phyloP scores from a whole-genome alignment of 495 filamentous ascomycete genomes.

The Jackrogersella minutella region DNA sequence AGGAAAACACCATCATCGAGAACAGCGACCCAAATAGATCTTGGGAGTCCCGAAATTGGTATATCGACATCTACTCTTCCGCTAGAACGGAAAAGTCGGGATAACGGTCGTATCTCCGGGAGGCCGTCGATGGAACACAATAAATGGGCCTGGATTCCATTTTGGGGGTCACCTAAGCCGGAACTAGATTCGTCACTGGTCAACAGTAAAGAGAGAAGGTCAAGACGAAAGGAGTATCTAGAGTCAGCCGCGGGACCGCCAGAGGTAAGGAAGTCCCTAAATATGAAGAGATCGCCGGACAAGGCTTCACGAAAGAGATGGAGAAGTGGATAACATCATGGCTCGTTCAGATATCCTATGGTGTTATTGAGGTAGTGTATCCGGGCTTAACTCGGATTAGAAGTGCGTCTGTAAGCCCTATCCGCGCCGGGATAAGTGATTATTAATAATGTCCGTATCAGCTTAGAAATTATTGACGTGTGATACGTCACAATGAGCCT shows the following conservation, averaged over 20 bases:
- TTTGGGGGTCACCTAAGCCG: slow-evolving; percentile 15
- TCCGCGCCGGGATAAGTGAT: neutral
- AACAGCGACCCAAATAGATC: slow-evolving; percentile 12
- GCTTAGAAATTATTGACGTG: too few species aligned
- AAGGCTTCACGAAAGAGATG: slow-evolving; percentile 14
- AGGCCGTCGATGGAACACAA: slow-evolving; percentile 8
- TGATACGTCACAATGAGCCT: too few species aligned
- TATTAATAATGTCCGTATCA: neutral
- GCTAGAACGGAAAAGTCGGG: neutral
- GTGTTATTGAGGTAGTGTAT: neutral
- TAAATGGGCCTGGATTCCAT: slow-evolving; percentile 18
- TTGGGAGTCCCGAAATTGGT: neutral
- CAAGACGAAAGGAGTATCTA: neutral
- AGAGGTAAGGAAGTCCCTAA: neutral
- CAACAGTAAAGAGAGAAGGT: neutral
- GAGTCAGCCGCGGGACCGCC: neutral
- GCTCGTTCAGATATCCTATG: neutral
- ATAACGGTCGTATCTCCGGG: neutral
- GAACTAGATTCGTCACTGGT: neutral
- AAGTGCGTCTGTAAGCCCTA: neutral
- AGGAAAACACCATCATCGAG: slow-evolving; percentile 25
- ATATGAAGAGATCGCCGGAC: neutral
- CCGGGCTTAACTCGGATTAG: neutral
- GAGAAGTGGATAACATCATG: slow-evolving; percentile 27
- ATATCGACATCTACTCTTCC: neutral